Evolutionary conservation across 1,139 yeast genomes (phyloP).

Genomic region (Candida sojae): DNA sequence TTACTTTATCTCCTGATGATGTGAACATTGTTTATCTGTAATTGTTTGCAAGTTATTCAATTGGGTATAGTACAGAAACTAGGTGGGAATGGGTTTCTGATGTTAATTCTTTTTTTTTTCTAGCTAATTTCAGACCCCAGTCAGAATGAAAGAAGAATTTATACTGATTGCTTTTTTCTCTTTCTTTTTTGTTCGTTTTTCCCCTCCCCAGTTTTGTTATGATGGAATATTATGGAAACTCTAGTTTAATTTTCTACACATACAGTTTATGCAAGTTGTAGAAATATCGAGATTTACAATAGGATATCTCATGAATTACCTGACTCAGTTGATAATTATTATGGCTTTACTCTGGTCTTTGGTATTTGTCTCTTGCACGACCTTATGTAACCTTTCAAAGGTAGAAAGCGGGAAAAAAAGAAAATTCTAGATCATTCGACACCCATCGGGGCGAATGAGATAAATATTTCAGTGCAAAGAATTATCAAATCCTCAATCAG

Average conservation of each 20-base stretch:
- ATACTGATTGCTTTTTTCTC: not conserved
- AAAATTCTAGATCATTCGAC: conserved; percentile 2
- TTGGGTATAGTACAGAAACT: not conserved
- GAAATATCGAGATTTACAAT: too few species aligned
- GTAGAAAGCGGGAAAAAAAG: not conserved
- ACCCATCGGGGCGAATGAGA: not conserved
- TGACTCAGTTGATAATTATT: too few species aligned
- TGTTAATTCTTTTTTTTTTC: not conserved
- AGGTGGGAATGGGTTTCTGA: too few species aligned
- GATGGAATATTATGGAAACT: not conserved
- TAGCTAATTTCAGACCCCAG: not conserved
- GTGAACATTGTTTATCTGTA: conserved; percentile 43
- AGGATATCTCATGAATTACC: too few species aligned
- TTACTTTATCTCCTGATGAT: conserved; percentile 24
- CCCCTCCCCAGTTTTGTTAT: not conserved
- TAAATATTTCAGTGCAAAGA: not conserved
- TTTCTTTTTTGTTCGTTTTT: not conserved
- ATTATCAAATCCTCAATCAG: too few species aligned
- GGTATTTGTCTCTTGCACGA: not conserved
- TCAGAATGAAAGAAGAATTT: not conserved
- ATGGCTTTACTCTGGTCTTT: too few species aligned
- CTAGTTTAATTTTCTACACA: too few species aligned
- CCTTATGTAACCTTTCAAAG: not conserved
- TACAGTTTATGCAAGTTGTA: too few species aligned
- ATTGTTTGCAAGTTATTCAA: not conserved